These are phyloP conservation scores for Pseudogymnoascus sp. DNA, from an alignment of 2,329 filamentous ascomycete genomes.

Conservation along the genomic window DNA sequence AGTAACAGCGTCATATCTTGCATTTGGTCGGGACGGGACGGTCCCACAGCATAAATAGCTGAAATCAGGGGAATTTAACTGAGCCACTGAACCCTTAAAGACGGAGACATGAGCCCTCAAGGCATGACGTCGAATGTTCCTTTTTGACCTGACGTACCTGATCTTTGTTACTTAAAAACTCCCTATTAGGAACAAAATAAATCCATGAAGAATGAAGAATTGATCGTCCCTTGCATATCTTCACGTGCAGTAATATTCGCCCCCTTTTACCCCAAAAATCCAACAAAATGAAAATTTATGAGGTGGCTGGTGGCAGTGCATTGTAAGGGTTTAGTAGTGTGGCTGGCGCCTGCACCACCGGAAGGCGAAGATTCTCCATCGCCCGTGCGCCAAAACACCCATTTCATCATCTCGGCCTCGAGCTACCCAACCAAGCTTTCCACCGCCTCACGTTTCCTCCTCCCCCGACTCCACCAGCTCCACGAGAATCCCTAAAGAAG, in stretches of 20 bases:
- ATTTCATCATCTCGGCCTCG: slow-evolving; percentile 4
- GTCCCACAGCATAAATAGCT: not conserved
- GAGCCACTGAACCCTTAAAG: not conserved
- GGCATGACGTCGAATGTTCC: not conserved
- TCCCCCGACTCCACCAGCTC: not conserved
- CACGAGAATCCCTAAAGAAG: not conserved
- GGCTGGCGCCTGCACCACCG: not conserved
- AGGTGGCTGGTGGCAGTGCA: slow-evolving; percentile 3
- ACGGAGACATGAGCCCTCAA: not conserved
- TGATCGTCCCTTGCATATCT: not conserved
- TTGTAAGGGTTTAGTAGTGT: slow-evolving; percentile 1
- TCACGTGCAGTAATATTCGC: not conserved
- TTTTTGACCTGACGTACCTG: not conserved
- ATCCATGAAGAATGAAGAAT: not conserved
- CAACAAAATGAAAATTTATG: not conserved
- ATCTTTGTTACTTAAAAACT: not conserved
- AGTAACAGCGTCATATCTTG: not conserved
- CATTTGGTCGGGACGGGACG: not conserved
- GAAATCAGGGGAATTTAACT: not conserved
- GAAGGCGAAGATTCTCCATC: not conserved
- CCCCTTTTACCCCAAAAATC: not conserved
- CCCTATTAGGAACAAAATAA: not conserved
- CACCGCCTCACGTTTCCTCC: not conserved
- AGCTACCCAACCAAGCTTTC: not conserved
- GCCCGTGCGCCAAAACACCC: not conserved